Conservation (phyloP, 2,329 filamentous ascomycete species). For the Epicoccum nigrum region DNA sequence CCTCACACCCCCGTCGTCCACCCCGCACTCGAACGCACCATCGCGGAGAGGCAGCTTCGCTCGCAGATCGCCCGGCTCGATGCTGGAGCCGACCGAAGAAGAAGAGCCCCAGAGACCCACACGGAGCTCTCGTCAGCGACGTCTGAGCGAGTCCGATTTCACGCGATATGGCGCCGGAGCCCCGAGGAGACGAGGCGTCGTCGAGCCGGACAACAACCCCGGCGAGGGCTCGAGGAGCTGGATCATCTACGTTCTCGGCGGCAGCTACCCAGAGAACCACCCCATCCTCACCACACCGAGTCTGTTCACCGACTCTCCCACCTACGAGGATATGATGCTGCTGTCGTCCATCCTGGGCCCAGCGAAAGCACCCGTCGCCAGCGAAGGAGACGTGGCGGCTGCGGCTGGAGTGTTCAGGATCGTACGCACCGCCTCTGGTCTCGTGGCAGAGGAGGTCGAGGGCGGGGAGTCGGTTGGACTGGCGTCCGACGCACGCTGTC, state of each 20-base stretch:
- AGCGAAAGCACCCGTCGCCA: conserved; percentile 71
- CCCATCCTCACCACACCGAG: conserved; percentile 73
- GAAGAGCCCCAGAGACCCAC: conserved; percentile 48
- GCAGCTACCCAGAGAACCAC: conserved; percentile 72
- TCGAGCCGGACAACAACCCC: conserved; percentile 62
- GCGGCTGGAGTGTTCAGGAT: conserved; percentile 65
- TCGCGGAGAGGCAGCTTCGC: conserved; percentile 51
- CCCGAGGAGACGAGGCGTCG: conserved; percentile 67
- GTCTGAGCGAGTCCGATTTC: conserved; percentile 66
- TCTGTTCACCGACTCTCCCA: conserved; percentile 72
- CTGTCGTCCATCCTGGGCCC: conserved; percentile 70
- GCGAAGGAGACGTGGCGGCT: conserved; percentile 66
- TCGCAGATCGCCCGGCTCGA: conserved; percentile 47
- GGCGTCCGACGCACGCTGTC: conserved; percentile 59
- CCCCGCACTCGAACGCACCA: conserved; percentile 39
- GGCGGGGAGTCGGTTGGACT: conserved; percentile 41
- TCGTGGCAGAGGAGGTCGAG: conserved; percentile 57
- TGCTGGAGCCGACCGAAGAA: conserved; percentile 52
- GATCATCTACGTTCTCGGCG: conserved; percentile 75
- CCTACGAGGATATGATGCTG: conserved; percentile 75
- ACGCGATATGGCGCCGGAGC: conserved; percentile 67
- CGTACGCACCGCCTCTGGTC: conserved; percentile 52
- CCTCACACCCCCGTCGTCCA: conserved; percentile 44
- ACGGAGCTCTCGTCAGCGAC: conserved; percentile 58
- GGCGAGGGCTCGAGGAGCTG: conserved; percentile 67